Evolutionary conservation across 805 yeast genomes (phyloP).

Genomic region (Ascoidea rubescens): DNA sequence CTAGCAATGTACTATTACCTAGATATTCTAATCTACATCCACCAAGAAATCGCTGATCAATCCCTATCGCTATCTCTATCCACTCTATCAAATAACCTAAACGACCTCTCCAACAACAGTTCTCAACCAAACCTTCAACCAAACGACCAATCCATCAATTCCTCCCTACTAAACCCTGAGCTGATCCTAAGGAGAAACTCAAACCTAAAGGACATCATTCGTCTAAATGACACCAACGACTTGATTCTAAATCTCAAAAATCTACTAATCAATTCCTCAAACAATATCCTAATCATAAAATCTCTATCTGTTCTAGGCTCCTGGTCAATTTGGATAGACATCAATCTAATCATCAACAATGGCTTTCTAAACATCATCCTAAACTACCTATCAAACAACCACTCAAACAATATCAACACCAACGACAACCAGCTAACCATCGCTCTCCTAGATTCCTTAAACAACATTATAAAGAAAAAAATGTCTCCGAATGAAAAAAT

Average conservation of each 20-base stretch:
- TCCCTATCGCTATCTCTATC: neutral
- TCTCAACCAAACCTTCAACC: neutral
- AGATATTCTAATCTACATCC: constrained; percentile 61
- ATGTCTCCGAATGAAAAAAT: constrained; percentile 44
- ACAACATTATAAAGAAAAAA: constrained; percentile 41
- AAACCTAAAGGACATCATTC: constrained; percentile 65
- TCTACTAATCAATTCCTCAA: constrained; percentile 26
- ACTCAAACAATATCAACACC: constrained; percentile 11
- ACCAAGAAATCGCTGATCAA: constrained; percentile 89
- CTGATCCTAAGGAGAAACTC: constrained; percentile 51
- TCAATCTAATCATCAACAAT: constrained; percentile 52
- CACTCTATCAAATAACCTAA: neutral
- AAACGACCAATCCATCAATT: constrained; percentile 8
- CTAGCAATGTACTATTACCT: constrained; percentile 48
- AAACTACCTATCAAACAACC: constrained; percentile 26
- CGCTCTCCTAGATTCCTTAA: constrained; percentile 41
- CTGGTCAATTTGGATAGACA: constrained; percentile 89
- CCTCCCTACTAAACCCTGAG: constrained; percentile 51
- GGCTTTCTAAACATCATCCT: constrained; percentile 45
- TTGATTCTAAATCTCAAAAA: constrained; percentile 58
- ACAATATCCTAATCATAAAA: constrained; percentile 37
- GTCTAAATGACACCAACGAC: constrained; percentile 58
- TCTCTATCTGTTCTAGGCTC: constrained; percentile 60
- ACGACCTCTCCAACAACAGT: too few relatives aligned
- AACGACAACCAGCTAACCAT: constrained; percentile 29